These are phyloP conservation scores for Alternaria tenuissima DNA, from an alignment of 2,329 filamentous ascomycete genomes.

Conservation along the genomic window DNA sequence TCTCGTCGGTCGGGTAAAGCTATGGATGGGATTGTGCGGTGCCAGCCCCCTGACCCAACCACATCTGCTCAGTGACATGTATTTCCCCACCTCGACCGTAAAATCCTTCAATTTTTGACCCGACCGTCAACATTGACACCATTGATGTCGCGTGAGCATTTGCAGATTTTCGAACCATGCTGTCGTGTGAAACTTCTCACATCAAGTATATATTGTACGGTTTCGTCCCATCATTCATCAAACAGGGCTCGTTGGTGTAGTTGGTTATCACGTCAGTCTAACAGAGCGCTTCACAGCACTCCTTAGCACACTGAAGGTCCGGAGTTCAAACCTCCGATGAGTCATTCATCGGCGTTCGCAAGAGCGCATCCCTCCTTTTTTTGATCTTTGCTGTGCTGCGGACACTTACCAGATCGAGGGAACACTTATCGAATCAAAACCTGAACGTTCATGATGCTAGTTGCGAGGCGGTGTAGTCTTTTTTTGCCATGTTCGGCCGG, in stretches of 20 bases:
- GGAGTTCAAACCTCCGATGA: constrained; percentile 23
- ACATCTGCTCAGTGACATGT: constrained; percentile 3
- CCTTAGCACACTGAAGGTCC: constrained; percentile 23
- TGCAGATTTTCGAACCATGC: background rate
- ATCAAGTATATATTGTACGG: background rate
- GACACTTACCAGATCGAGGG: background rate
- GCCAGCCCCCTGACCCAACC: constrained; percentile 2
- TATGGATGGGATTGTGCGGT: background rate
- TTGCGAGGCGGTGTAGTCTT: background rate
- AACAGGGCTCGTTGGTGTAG: constrained; percentile 52
- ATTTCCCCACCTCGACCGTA: background rate
- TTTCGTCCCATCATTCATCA: background rate
- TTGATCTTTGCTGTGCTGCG: background rate
- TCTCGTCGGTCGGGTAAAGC: background rate
- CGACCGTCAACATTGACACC: background rate
- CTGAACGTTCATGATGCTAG: background rate
- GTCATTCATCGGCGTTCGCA: constrained; percentile 5
- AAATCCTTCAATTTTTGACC: background rate
- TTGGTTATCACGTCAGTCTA: constrained; percentile 60
- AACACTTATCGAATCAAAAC: background rate
- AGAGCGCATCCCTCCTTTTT: background rate
- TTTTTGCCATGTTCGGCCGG: background rate
- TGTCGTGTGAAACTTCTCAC: background rate
- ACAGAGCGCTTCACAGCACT: constrained; percentile 30
- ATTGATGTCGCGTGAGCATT: background rate